Evolutionary conservation across 495 filamentous ascomycete species (phyloP).

Genomic region (Pyronema domesticum): DNA sequence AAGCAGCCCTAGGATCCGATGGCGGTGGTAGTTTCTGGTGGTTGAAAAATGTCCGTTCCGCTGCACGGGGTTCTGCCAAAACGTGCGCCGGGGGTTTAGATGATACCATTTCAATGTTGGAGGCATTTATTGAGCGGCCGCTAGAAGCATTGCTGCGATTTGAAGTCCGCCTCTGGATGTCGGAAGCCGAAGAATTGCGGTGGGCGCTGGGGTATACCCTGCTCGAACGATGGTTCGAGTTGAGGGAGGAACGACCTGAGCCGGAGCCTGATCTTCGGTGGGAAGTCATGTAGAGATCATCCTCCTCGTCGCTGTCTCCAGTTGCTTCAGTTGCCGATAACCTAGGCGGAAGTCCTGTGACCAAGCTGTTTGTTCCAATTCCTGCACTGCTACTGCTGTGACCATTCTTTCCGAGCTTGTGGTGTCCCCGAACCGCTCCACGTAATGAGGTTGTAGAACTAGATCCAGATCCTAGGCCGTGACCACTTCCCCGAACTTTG

Average conservation of each 20-base stretch:
- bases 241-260: conserved; percentile 46
- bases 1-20: conserved; percentile 38
- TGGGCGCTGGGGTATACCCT: conserved; percentile 3
- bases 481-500: conserved; percentile 9
- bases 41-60: neutral
- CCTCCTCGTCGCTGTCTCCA: conserved; percentile 59
- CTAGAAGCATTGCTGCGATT: conserved; percentile 9
- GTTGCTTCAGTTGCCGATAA: conserved; percentile 89
- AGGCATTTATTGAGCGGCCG: conserved; percentile 15
- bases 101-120: conserved; percentile 11
- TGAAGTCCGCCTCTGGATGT: conserved; percentile 13
- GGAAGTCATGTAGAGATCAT: conserved; percentile 40
- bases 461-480: conserved; percentile 18
- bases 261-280: conserved; percentile 64
- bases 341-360: conserved; percentile 65
- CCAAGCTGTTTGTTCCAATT: conserved; percentile 15
- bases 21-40: conserved; percentile 26
- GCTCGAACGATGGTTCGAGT: conserved; percentile 36
- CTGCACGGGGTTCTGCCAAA: conserved; percentile 25
- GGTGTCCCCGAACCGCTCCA: neutral
- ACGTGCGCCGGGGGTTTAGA: conserved; percentile 14
- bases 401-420: conserved; percentile 14
- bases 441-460: conserved; percentile 18
- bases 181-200: conserved; percentile 13
- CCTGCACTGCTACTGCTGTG: conserved; percentile 10